Evolutionary conservation across 2,329 filamentous ascomycete species (phyloP).

Genomic region (Aspergillus persii): DNA sequence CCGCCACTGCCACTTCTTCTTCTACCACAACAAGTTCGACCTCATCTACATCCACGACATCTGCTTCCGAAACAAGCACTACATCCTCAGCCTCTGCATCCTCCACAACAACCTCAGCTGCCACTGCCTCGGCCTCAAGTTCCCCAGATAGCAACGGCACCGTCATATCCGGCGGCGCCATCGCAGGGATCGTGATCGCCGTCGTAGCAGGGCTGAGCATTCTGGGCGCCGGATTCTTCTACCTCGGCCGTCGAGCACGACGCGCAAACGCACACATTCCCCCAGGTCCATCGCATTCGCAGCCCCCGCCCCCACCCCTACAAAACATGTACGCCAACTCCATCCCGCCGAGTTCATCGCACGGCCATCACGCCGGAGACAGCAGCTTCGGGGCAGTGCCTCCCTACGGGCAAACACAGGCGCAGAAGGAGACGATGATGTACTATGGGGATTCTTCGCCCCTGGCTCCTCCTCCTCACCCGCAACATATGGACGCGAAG

Average conservation of each 20-base stretch:
- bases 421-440: neutral
- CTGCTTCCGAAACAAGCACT: neutral
- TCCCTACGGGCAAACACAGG: neutral
- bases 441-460: neutral
- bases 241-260: conserved; percentile 6
- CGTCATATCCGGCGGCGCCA: conserved; percentile 1
- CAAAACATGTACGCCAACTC: neutral
- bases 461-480: neutral
- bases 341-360: neutral
- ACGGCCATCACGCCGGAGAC: neutral
- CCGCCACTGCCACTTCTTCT: neutral
- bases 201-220: conserved; percentile 4
- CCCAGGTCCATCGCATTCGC: neutral
- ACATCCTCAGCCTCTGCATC: neutral
- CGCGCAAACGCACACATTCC: neutral
- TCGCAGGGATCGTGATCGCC: conserved; percentile 12
- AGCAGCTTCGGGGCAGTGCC: neutral
- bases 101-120: neutral
- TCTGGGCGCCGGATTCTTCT: conserved; percentile 9
- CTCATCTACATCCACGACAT: neutral
- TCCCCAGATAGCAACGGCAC: neutral
- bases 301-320: neutral
- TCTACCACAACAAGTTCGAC: neutral
- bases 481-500: neutral
- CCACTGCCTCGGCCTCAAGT: neutral